phyloP scores from a whole-genome alignment of 2,329 filamentous ascomycete species.

The Colletotrichum tropicicola region DNA sequence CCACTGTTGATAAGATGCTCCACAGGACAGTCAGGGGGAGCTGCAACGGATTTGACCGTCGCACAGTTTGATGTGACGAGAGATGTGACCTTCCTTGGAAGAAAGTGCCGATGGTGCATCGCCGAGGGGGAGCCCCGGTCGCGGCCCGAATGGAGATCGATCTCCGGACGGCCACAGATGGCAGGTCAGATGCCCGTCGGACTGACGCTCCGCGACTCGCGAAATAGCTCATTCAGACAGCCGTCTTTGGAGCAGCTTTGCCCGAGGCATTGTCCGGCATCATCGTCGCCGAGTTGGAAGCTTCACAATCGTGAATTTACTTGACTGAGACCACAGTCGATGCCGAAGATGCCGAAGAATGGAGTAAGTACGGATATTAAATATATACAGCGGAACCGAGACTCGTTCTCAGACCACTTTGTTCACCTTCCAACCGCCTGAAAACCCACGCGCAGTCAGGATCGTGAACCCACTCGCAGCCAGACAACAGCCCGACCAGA shows the following conservation, averaged over 20 bases:
- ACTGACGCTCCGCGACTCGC: background rate
- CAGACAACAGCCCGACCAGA: slow-evolving; percentile 26
- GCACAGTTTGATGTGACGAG: too few species aligned
- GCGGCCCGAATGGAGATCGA: slow-evolving; percentile 16
- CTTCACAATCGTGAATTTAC: too few species aligned
- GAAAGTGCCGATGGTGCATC: background rate
- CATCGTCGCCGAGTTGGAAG: too few species aligned
- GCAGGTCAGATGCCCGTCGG: background rate
- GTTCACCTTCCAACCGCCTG: slow-evolving; percentile 19
- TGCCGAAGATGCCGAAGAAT: too few species aligned
- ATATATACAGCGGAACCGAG: background rate
- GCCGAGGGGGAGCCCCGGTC: background rate
- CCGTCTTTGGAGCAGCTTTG: too few species aligned
- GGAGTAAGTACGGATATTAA: background rate
- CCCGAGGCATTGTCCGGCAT: too few species aligned
- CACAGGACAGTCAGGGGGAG: too few species aligned
- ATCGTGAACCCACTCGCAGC: slow-evolving; percentile 9
- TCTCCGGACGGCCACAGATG: background rate
- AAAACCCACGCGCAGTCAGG: slow-evolving; percentile 4
- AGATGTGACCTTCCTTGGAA: too few species aligned
- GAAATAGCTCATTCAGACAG: too few species aligned
- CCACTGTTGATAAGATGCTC: background rate
- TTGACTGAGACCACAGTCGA: too few species aligned
- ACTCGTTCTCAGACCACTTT: background rate
- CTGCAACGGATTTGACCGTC: too few species aligned